phyloP scores from a whole-genome alignment of 805 yeast species.

The Yamadazyma sp. region DNA sequence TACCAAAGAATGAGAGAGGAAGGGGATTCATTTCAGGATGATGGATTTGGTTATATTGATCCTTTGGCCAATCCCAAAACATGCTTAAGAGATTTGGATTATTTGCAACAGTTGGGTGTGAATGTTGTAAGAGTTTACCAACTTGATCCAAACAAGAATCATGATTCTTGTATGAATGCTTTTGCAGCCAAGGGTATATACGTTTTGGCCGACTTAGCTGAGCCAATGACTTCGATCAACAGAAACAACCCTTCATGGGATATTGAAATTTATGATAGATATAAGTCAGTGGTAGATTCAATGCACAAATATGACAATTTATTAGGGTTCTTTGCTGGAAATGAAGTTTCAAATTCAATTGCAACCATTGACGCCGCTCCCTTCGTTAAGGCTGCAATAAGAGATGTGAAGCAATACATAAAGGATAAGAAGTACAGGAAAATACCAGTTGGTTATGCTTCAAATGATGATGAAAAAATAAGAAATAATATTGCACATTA shows the following conservation, averaged over 20 bases:
- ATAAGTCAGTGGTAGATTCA: slow-evolving; percentile 31
- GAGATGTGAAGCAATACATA: slow-evolving; percentile 31
- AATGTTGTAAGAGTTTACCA: slow-evolving; percentile 87
- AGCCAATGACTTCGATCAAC: slow-evolving; percentile 32
- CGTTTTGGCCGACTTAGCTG: slow-evolving; percentile 34
- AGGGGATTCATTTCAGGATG: slow-evolving; percentile 20
- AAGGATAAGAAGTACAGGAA: slow-evolving; percentile 23
- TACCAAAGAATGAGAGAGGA: slow-evolving; percentile 70
- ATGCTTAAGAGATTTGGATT: slow-evolving; percentile 84
- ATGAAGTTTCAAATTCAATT: slow-evolving; percentile 34
- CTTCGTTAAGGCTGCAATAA: slow-evolving; percentile 34
- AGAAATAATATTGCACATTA: slow-evolving; percentile 26
- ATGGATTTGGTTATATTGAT: slow-evolving; percentile 49
- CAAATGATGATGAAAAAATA: slow-evolving; percentile 34
- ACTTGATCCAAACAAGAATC: slow-evolving; percentile 67
- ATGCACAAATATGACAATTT: slow-evolving; percentile 30
- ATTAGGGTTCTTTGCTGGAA: slow-evolving; percentile 40
- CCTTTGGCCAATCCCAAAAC: slow-evolving; percentile 69
- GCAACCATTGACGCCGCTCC: slow-evolving; percentile 28
- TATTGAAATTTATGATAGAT: slow-evolving; percentile 24
- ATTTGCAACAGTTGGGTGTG: slow-evolving; percentile 61
- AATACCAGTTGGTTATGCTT: slow-evolving; percentile 42
- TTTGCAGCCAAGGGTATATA: slow-evolving; percentile 41
- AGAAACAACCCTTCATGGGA: slow-evolving; percentile 36
- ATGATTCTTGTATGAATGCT: slow-evolving; percentile 73